Evolutionary conservation across 768 basidiomycete genomes (phyloP), one percentile per base, ranked within the genome.

Genomic region (Phlegmacium glaucopus): DNA sequence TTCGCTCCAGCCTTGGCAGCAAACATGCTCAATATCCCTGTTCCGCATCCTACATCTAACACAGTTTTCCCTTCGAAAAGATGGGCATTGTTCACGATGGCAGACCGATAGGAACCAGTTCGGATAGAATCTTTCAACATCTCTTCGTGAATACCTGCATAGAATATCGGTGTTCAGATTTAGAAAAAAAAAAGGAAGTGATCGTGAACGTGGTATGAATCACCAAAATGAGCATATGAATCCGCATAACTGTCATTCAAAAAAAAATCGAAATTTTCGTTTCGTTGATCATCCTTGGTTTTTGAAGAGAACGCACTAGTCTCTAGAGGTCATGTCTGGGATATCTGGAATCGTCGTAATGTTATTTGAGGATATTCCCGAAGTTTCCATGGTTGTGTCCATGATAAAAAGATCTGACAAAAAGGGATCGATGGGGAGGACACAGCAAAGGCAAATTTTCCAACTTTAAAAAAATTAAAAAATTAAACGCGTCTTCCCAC

Each of bases 41-140:
- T 99, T 18, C 96, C 96, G 62, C 96, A 98, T 36, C 96, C 96
- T 55, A 99, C 96, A 65, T 99, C 96, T 43, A 99, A 78, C 3
- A 99, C 96, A 29, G 86, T 89, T 75, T 97, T 99, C 64, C 81
- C 94, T 70, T 92, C 87, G 84, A 99, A 99, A 38, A 99, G 72
- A 68, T 97, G 94, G 9, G 79, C 73, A 68, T 97, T 98, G 75
- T 94, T 87, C 66, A 94, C 70, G 76, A 99, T 98, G 52, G 94
- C 92, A 49, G 84, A 78, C 55, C 91, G 87, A 79, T 99, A 99
- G 36, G 94, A 91, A 28, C 92, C 84, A 38, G 96, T 99, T 52
- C 96, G 87, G 56, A 99, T 93, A 32, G 75, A 71, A 70, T 99
- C 96, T 71, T 99, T 99, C 67, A 99, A 72, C 96, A 99, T 99